Base-by-base conservation (phyloP, 2,329 filamentous ascomycete species). In the Neonectria magnoliae region DNA sequence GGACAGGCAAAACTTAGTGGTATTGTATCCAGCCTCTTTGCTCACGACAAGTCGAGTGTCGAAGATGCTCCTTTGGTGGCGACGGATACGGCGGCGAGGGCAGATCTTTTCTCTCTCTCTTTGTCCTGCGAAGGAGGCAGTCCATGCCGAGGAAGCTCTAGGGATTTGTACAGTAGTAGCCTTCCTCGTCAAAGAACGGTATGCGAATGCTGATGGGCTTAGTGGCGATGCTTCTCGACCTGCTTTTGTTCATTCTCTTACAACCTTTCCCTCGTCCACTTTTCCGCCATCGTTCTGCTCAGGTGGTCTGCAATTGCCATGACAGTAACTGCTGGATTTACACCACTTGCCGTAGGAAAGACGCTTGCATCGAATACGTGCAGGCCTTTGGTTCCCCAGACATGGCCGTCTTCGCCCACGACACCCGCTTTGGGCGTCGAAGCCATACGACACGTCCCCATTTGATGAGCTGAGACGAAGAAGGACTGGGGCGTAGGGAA, bases 251-350 rank as follows among this genome's bases (percentile, higher is more conserved):
- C 8, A 31, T 11, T 33, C 13, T 33, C 31, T 42, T 20, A 51
- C 48, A 51, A 14, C 11, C 25, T 58, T 22, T 58, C 56, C 44
- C 14, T 58, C 6, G 45, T 45, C 56, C 45, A 38, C 8, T 51
- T 33, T 9, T 48, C 25, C 27, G 14, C 56, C 29, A 58, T 50
- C 20, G 20, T 18, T 10, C 50, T 52, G 29, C 60, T 57, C 41
- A 67, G 44, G 13, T 50, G 31, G 69, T 90, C 85, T 38, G 85
- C 81, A 67, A 90, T 85, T 0, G 85, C 87, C 90, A 93, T 92
- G 57, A 81, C 85, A 2, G 90, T 92, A 25, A 92, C 80, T 90
- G 93, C 93, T 2, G 91, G 91, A 75, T 93, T 93, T 8, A 92
- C 90, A 0, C 91, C 91, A 71, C 87, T 91, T 2, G 90, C 90